These are phyloP conservation scores for Blastobotrys persicus DNA, from an alignment of 1,139 yeast genomes.

Conservation along the genomic window DNA sequence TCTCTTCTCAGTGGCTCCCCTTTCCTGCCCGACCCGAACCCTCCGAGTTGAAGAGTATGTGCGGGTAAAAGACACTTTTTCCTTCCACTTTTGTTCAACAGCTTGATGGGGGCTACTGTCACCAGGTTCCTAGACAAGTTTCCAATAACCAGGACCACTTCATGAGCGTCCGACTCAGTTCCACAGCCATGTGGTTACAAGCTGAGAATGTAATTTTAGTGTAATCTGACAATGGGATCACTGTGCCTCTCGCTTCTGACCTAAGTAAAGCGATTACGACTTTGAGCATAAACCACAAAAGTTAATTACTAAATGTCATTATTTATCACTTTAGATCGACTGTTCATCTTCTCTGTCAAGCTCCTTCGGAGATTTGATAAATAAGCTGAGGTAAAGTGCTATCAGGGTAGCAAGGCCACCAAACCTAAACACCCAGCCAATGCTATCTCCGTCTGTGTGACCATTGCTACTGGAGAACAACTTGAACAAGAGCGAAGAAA, in stretches of 20 bases:
- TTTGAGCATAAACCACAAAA: too few species aligned
- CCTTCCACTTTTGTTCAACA: too few species aligned
- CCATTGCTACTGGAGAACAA: constrained; percentile 25
- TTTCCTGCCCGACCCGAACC: background rate
- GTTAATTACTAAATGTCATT: background rate
- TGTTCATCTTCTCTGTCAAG: constrained; percentile 23
- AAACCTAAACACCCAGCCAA: constrained; percentile 39
- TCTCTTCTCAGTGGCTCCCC: background rate
- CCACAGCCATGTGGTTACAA: too few species aligned
- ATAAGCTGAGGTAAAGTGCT: constrained; percentile 34
- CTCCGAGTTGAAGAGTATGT: background rate
- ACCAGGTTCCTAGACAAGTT: too few species aligned
- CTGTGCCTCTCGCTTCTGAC: too few species aligned
- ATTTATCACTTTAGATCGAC: background rate
- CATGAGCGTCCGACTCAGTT: too few species aligned
- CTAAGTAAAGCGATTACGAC: too few species aligned
- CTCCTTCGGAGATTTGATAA: constrained; percentile 26
- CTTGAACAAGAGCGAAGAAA: constrained; percentile 34
- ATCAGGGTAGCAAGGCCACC: constrained; percentile 38
- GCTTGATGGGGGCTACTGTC: too few species aligned
- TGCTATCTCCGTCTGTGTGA: constrained; percentile 32
- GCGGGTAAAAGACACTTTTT: too few species aligned
- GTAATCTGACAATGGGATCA: too few species aligned
- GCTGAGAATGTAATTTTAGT: too few species aligned
- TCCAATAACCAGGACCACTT: too few species aligned